Evolutionary conservation across 495 filamentous ascomycete genomes (phyloP), one percentile per base, ranked within the genome.

Genomic region (Lophiostoma macrostomum): DNA sequence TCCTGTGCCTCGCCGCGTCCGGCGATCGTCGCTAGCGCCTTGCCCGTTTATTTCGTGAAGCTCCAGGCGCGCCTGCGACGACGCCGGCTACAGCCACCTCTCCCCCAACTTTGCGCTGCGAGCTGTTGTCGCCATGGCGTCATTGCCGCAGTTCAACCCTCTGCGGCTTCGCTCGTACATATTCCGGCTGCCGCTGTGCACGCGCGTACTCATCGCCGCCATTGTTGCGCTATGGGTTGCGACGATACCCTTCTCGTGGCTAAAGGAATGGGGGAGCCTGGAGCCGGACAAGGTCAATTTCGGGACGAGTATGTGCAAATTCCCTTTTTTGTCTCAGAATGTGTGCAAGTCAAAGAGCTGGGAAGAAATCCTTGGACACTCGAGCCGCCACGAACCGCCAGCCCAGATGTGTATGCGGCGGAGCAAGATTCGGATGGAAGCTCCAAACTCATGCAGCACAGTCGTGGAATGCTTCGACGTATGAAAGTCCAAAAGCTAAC

Each of bases 161-260:
- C 40, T 57, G 6, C 62, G 74, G 22, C 48, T 73, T 53, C 63
- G 73, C 39, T 80, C 82, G 13, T 96, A 95, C 68, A 54, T 95
- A 58, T 73, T 88, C 51, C 85, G 90, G 6, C 73, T 98, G n/a
- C 93, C 93, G 36, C 74, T 96, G 1, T 86, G 90, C 61, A 96
- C 93, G 25, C 84, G 90, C 24, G 70, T 80, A n/a, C 77, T 88
- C 11, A 60, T 95, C 8, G 51, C 82, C n/a, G 64, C 81, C 20
- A 87, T 94, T 48, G 52, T 84, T 12, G 71, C 73, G 19, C 82
- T 88, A 43, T 91, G 84, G 80, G 51, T 88, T 5, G 67, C 84
- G 12, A 75, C 81, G 27, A 59, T 90, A 8, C 56, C 66, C 20
- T 37, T 60, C 16, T 80, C 85, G 50, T 77, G 76, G 14, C 65